These are phyloP conservation scores for Blastobotrys robertii DNA, from an alignment of 805 yeast genomes.

Conservation along the genomic window DNA sequence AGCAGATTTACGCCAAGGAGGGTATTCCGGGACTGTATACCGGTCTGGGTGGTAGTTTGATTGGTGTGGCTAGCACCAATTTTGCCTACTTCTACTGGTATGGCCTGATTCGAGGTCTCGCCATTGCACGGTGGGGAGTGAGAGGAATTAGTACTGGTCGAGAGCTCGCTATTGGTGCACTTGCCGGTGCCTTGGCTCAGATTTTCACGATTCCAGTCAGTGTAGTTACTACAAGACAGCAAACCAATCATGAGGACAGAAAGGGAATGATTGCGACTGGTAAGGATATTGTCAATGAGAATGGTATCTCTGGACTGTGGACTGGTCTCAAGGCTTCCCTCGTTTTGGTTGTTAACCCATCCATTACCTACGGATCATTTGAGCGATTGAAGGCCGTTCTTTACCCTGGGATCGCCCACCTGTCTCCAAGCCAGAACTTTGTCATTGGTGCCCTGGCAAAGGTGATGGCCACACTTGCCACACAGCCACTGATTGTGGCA, in stretches of 20 bases:
- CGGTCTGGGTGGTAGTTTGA: conserved; percentile 56
- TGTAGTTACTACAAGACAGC: conserved; percentile 58
- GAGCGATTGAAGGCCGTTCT: conserved; percentile 53
- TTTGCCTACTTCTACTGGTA: conserved; percentile 87
- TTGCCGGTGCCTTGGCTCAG: conserved; percentile 77
- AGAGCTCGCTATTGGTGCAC: conserved; percentile 65
- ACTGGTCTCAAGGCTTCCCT: conserved; percentile 72
- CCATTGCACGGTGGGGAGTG: conserved; percentile 9
- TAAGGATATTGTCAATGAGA: conserved; percentile 45
- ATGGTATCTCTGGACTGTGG: conserved; percentile 71
- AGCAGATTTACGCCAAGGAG: conserved; percentile 42
- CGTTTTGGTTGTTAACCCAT: conserved; percentile 71
- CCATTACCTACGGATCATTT: conserved; percentile 76
- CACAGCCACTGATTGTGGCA: conserved; percentile 79
- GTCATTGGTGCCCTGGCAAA: conserved; percentile 71
- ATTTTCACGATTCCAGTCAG: conserved; percentile 73
- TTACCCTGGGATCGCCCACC: conserved; percentile 31
- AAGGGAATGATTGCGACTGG: conserved; percentile 34
- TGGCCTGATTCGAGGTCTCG: conserved; percentile 44
- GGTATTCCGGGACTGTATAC: conserved; percentile 65
- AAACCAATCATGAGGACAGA: conserved; percentile 20
- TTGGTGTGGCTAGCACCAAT: conserved; percentile 67
- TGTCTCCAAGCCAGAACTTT: conserved; percentile 58
- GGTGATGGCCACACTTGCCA: conserved; percentile 65
- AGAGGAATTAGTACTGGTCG: conserved; percentile 41